Conservation (phyloP, 164 flowering plant species). For the Aristolochia californica region DNA sequence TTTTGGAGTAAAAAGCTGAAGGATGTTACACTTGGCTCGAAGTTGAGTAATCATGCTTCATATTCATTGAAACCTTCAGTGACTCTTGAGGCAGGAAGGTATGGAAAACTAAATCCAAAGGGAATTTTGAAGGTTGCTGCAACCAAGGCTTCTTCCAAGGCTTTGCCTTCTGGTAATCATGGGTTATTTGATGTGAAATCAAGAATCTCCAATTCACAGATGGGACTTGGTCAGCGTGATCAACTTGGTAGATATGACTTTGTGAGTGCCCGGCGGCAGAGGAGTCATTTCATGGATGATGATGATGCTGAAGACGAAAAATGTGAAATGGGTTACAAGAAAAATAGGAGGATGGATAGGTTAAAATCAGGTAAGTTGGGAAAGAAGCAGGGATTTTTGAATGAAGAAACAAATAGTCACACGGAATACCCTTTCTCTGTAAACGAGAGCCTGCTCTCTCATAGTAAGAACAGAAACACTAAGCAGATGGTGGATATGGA, state of each 20-base stretch:
- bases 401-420: slow-evolving; percentile 4
- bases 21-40: slow-evolving; percentile 23
- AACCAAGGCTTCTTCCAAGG: slow-evolving; percentile 24
- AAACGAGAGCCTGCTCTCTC: slow-evolving; percentile 1
- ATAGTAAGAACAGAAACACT: slow-evolving; percentile 12
- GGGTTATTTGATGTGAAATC: slow-evolving; percentile 24
- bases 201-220: slow-evolving; percentile 23
- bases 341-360: slow-evolving; percentile 24
- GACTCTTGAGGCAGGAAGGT: slow-evolving; percentile 13
- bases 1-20: slow-evolving; percentile 45
- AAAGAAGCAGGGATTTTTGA: slow-evolving; percentile 31
- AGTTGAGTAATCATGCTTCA: slow-evolving; percentile 22
- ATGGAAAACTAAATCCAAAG: slow-evolving; percentile 46
- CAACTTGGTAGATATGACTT: slow-evolving; percentile 29
- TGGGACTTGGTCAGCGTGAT: slow-evolving; percentile 22
- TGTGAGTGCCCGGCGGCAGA: slow-evolving; percentile 18
- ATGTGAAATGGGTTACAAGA: slow-evolving; percentile 25
- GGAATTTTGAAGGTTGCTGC: slow-evolving; percentile 43
- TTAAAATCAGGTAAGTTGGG: slow-evolving; percentile 29
- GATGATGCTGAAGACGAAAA: slow-evolving; percentile 28
- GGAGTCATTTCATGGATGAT: slow-evolving; percentile 22
- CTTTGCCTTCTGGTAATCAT: not conserved
- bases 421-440: not conserved
- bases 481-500: slow-evolving; percentile 31
- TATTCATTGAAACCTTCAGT: slow-evolving; percentile 23